Percentiles rank a stretch among this genome's conserved stretches.
Conservation (phyloP, 306 rosid species). For the Medicago lupulina region DNA sequence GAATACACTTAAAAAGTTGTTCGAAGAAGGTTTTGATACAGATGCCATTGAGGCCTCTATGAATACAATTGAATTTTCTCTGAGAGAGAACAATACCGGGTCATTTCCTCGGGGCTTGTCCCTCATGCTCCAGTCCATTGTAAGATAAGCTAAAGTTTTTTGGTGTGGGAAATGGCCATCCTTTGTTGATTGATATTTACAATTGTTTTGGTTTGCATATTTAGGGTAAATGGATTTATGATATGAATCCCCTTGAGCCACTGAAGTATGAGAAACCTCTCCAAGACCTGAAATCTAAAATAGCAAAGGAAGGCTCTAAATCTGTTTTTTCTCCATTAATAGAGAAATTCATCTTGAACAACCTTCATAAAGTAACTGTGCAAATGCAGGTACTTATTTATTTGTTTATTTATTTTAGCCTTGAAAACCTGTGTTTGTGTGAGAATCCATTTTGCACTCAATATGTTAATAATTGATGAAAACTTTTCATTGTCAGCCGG, state of each 20-base stretch:
- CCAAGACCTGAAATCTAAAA: conserved; percentile 81
- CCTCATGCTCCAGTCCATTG: conserved; percentile 94
- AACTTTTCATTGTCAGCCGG: conserved; percentile 70
- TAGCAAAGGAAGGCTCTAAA: conserved; percentile 84
- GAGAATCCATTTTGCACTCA: conserved; percentile 30
- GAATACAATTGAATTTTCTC: conserved; percentile 99
- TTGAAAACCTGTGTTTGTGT: conserved; percentile 20
- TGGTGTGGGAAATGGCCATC: conserved; percentile 29
- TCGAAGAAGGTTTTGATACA: conserved; percentile 85
- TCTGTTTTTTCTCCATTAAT: conserved; percentile 91
- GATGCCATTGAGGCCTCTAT: conserved; percentile 97
- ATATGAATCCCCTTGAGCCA: conserved; percentile 96
- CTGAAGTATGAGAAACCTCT: conserved; percentile 93
- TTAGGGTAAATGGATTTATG: conserved; percentile 99
- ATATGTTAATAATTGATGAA: conserved; percentile 37
- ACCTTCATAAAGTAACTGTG: conserved; percentile 83
- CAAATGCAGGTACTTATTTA: conserved; percentile 84
- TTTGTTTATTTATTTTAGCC: conserved; percentile 17
- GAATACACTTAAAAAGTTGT: conserved; percentile 70
- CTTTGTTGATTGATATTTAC: conserved; percentile 26
- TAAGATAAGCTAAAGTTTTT: conserved; percentile 52
- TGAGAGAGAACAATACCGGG: conserved; percentile 97
- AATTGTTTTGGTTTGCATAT: conserved; percentile 35
- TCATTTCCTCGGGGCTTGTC: conserved; percentile 96
- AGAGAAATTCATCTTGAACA: conserved; percentile 83